Percentiles rank a stretch among this genome's conserved stretches.
These are phyloP conservation scores for Penicillium sp. DNA, from an alignment of 2,329 filamentous ascomycete species.

Conservation along the genomic window DNA sequence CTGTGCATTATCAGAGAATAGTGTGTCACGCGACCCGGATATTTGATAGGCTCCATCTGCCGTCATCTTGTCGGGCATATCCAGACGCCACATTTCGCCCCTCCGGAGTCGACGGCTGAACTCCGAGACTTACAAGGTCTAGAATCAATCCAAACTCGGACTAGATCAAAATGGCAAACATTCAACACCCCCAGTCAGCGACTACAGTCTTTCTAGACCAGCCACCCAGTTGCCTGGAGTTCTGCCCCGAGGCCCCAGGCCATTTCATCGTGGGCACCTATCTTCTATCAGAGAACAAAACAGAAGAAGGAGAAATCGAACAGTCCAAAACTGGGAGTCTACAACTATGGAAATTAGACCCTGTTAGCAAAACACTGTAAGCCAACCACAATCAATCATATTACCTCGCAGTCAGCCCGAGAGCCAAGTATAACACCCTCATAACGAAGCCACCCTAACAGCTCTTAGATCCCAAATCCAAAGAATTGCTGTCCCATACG, in stretches of 20 bases:
- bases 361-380: constrained; percentile 32
- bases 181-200: constrained; percentile 32
- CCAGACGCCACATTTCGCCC: neutral
- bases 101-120: neutral
- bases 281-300: constrained; percentile 54
- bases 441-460: constrained; percentile 14
- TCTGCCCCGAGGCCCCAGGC: constrained; percentile 50
- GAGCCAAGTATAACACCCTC: neutral
- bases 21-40: neutral
- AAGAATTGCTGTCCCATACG: constrained; percentile 64
- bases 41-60: neutral
- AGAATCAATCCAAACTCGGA: neutral
- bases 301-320: constrained; percentile 30
- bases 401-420: too few species aligned
- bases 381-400: constrained; percentile 2
- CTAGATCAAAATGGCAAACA: constrained; percentile 14
- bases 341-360: constrained; percentile 60
- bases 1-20: neutral
- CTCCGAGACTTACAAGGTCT: neutral
- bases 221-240: constrained; percentile 48
- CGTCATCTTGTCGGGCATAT: neutral
- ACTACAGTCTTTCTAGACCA: constrained; percentile 43
- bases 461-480: constrained; percentile 55
- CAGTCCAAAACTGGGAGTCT: constrained; percentile 74
- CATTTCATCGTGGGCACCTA: constrained; percentile 85